A percentile compares a stretch with the other conserved stretches of the same genome.
These are phyloP conservation scores for Fusarium humuli DNA, from an alignment of 2,329 filamentous ascomycete genomes.

Conservation along the genomic window DNA sequence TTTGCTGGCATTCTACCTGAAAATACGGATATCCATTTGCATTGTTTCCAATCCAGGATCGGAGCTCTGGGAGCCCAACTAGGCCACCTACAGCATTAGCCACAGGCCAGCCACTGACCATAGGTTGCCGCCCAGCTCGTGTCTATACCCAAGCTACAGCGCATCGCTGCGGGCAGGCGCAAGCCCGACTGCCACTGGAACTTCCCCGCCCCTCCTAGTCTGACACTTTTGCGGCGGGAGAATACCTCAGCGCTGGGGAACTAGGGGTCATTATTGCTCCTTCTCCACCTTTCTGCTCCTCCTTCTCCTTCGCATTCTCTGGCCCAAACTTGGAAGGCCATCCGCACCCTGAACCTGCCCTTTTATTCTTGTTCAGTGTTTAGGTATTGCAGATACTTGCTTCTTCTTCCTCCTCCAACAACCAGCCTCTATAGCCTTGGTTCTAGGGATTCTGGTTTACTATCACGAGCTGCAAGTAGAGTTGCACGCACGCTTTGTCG, in stretches of 20 bases:
- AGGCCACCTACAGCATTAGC: neutral
- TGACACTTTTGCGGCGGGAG: conserved; percentile 29
- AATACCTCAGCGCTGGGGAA: conserved; percentile 31
- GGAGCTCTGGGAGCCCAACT: conserved; percentile 25
- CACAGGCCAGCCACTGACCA: conserved; percentile 25
- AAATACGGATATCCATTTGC: conserved; percentile 9
- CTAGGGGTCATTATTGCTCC: conserved; percentile 35
- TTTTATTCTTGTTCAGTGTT: conserved; percentile 36
- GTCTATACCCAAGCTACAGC: conserved; percentile 1
- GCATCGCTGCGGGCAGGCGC: conserved; percentile 1
- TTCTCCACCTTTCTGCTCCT: conserved; percentile 46
- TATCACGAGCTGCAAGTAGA: conserved; percentile 24
- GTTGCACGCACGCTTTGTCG: conserved; percentile 14
- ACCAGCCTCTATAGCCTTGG: conserved; percentile 14
- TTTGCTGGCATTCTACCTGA: conserved; percentile 38
- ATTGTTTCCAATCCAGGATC: neutral
- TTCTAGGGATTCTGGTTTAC: conserved; percentile 23
- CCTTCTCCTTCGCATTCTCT: conserved; percentile 37
- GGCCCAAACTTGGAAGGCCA: conserved; percentile 31
- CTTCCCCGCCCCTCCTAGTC: conserved; percentile 29
- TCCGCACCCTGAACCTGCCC: conserved; percentile 14
- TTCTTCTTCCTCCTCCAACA: conserved; percentile 27
- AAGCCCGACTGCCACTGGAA: conserved; percentile 29
- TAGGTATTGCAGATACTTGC: neutral
- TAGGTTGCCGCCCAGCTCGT: neutral